Evolutionary conservation across 345 rosid genomes (phyloP).

Genomic region (Lumnitzera littorea): DNA sequence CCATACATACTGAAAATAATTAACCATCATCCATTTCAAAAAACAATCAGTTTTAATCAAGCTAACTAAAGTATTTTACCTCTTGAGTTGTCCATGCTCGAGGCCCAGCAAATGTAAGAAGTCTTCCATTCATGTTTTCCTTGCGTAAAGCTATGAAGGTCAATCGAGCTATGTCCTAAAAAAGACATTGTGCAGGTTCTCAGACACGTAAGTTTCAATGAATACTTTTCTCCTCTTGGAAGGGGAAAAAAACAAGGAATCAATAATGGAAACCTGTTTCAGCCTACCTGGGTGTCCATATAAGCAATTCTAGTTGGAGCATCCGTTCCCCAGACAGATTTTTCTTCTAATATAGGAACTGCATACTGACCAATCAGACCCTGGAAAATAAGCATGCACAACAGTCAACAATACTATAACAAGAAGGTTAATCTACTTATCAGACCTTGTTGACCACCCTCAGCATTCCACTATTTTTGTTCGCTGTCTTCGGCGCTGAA

Average conservation of each 20-base stretch:
- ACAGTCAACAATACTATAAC: neutral
- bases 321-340: conserved; percentile 99
- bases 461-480: neutral
- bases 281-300: conserved; percentile 90
- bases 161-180: conserved; percentile 84
- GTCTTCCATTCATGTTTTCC: conserved; percentile 60
- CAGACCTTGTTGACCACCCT: neutral
- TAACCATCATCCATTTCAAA: too few species aligned
- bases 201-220: too few species aligned
- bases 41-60: neutral
- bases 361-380: conserved; percentile 98
- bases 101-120: conserved; percentile 93
- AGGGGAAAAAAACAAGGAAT: neutral
- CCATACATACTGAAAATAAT: too few species aligned
- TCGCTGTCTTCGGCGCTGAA: neutral
- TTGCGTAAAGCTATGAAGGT: conserved; percentile 81
- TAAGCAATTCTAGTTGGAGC: conserved; percentile 95
- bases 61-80: conserved; percentile 29
- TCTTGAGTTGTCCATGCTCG: conserved; percentile 98
- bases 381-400: conserved; percentile 19
- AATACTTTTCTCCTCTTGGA: neutral
- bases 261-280: neutral
- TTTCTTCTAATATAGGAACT: conserved; percentile 87
- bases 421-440: neutral
- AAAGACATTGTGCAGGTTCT: too few species aligned